Conservation (phyloP, 306 rosid genomes). For the Elaeagnus macrophylla region DNA sequence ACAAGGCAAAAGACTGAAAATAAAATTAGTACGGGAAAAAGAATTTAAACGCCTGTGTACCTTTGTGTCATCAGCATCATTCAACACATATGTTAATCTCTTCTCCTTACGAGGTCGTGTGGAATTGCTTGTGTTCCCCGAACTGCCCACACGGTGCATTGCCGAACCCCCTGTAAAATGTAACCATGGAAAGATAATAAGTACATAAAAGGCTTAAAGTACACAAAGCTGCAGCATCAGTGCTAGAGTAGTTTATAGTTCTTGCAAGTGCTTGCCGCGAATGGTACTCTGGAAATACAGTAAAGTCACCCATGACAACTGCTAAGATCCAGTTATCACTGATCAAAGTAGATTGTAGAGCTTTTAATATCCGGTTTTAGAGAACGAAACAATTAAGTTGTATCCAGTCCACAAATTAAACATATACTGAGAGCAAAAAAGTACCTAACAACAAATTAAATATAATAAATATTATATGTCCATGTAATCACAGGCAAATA, state of each 20-base stretch:
- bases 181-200: constrained; percentile 1
- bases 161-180: constrained; percentile 37
- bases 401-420: no score
- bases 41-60: constrained; percentile 28
- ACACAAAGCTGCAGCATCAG: not conserved
- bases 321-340: no score
- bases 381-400: no score
- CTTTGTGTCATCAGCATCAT: constrained; percentile 72
- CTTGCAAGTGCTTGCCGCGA: not conserved
- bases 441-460: no score
- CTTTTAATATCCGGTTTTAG: no score
- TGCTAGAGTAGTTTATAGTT: not conserved
- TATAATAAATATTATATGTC: no score
- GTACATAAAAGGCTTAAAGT: not conserved
- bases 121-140: constrained; percentile 77
- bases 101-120: constrained; percentile 92
- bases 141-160: constrained; percentile 99
- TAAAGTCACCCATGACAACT: no score
- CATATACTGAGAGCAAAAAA: no score
- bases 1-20: constrained; percentile 1
- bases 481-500: no score
- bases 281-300: no score
- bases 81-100: constrained; percentile 82
- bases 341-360: no score
- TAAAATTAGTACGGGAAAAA: constrained; percentile 13